phyloP scores from a whole-genome alignment of 495 filamentous ascomycete genomes.

The Aspergillus haitiensis region DNA sequence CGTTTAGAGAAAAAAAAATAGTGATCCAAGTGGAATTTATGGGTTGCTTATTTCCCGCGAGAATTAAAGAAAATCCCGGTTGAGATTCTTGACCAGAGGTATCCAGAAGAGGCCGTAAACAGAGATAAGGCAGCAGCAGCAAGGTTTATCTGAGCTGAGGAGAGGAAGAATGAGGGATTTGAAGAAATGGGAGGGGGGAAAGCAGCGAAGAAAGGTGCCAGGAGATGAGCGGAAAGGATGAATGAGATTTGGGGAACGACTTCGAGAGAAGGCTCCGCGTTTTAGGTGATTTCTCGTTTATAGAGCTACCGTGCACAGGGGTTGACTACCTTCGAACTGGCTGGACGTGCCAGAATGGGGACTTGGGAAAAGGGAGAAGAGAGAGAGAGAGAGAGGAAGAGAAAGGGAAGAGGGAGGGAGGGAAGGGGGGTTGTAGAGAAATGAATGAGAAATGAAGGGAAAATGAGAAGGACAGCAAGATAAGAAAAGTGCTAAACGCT shows the following conservation, averaged over 20 bases:
- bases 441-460: constrained; percentile 11
- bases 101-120: constrained; percentile 19
- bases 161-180: not conserved
- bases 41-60: constrained; percentile 15
- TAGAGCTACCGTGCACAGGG: constrained; percentile 16
- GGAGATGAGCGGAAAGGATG: constrained; percentile 10
- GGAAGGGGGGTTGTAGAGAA: constrained; percentile 4
- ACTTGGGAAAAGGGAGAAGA: constrained; percentile 24
- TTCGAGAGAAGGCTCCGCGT: constrained; percentile 14
- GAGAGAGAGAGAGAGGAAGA: constrained; percentile 18
- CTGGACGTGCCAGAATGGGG: constrained; percentile 28
- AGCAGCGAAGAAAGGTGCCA: constrained; percentile 1
- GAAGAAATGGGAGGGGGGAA: not conserved
- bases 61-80: constrained; percentile 26
- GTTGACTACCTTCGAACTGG: constrained; percentile 27
- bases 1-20: constrained; percentile 14
- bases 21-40: constrained; percentile 17
- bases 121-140: constrained; percentile 15
- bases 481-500: constrained; percentile 22
- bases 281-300: constrained; percentile 20
- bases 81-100: constrained; percentile 19
- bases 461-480: constrained; percentile 21
- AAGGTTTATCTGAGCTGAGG: constrained; percentile 13
- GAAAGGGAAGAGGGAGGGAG: constrained; percentile 16
- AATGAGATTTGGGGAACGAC: constrained; percentile 15